phyloP scores from a whole-genome alignment of 2,329 filamentous ascomycete genomes.

The Thielaviopsis euricoi region DNA sequence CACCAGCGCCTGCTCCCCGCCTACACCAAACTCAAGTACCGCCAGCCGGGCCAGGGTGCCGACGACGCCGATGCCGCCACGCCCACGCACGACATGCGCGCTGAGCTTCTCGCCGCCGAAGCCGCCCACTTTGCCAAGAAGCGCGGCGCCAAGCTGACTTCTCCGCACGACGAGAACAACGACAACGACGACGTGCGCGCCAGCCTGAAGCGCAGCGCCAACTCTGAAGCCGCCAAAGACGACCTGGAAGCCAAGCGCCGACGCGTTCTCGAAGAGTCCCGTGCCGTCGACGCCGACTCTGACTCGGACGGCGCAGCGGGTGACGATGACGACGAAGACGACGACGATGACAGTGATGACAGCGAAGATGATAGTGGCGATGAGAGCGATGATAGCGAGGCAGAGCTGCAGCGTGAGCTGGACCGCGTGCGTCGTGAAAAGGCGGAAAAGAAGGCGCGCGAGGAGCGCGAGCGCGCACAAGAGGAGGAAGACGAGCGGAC shows the following conservation, averaged over 20 bases:
- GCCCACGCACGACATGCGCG: constrained; percentile 58
- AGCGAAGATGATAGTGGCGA: constrained; percentile 14
- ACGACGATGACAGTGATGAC: constrained; percentile 36
- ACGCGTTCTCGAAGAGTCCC: constrained; percentile 72
- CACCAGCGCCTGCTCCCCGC: constrained; percentile 91
- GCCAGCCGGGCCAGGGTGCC: constrained; percentile 76
- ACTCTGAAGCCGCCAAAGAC: constrained; percentile 35
- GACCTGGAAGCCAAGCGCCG: constrained; percentile 69
- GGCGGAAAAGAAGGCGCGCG: constrained; percentile 39
- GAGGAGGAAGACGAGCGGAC: constrained; percentile 72
- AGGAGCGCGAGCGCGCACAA: constrained; percentile 62
- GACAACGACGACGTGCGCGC: constrained; percentile 26
- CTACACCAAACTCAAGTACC: constrained; percentile 80
- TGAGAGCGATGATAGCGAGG: constrained; percentile 67
- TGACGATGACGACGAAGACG: constrained; percentile 34
- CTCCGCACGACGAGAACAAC: constrained; percentile 30
- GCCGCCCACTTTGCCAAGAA: constrained; percentile 75
- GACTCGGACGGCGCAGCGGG: constrained; percentile 36
- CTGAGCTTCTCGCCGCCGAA: constrained; percentile 80
- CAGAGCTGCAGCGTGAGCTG: constrained; percentile 78
- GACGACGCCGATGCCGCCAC: constrained; percentile 44
- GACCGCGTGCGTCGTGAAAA: constrained; percentile 86
- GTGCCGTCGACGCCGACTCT: constrained; percentile 69
- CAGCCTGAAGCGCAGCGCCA: constrained; percentile 22
- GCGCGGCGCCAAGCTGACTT: constrained; percentile 39